phyloP scores from a whole-genome alignment of 2,329 filamentous ascomycete species.

The Colletotrichum sublineola region DNA sequence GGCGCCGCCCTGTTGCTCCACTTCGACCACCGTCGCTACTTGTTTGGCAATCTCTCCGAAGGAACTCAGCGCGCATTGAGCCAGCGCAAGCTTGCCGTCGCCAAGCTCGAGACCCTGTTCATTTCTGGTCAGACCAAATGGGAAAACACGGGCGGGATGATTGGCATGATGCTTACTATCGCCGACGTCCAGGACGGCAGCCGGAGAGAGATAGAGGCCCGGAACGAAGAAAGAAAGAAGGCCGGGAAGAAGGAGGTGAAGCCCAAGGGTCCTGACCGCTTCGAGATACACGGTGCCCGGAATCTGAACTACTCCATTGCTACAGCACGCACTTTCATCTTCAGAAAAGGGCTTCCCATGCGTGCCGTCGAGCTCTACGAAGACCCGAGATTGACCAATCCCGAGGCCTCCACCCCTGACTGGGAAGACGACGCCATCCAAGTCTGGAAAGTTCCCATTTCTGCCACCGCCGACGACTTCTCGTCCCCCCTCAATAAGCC shows the following conservation, averaged over 20 bases:
- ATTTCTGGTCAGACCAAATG: slow-evolving; percentile 83
- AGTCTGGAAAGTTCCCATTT: slow-evolving; percentile 85
- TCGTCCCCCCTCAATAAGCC: slow-evolving; percentile 27
- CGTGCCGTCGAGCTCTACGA: slow-evolving; percentile 74
- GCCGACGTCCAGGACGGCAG: slow-evolving; percentile 74
- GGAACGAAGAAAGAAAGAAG: slow-evolving; percentile 57
- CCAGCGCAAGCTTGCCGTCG: slow-evolving; percentile 75
- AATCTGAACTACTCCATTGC: slow-evolving; percentile 87
- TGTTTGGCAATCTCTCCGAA: slow-evolving; percentile 87
- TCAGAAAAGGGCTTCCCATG: slow-evolving; percentile 85
- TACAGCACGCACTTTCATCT: slow-evolving; percentile 87
- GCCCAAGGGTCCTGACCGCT: slow-evolving; percentile 31
- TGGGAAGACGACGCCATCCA: slow-evolving; percentile 83
- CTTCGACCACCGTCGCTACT: slow-evolving; percentile 84
- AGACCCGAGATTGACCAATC: slow-evolving; percentile 53
- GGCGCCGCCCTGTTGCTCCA: slow-evolving; percentile 84
- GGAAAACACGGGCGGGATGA: slow-evolving; percentile 82
- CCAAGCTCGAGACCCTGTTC: slow-evolving; percentile 82
- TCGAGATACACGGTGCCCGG: slow-evolving; percentile 77
- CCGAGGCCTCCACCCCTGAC: slow-evolving; percentile 70
- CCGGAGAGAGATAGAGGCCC: slow-evolving; percentile 54
- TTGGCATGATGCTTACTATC: slow-evolving; percentile 87
- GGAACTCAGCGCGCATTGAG: slow-evolving; percentile 84
- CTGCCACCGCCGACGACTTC: slow-evolving; percentile 47
- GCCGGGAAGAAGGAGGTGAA: slow-evolving; percentile 53